Evolutionary conservation across 495 filamentous ascomycete species (phyloP), one percentile per base, ranked within the genome.

Genomic region (Darksidea phi): DNA sequence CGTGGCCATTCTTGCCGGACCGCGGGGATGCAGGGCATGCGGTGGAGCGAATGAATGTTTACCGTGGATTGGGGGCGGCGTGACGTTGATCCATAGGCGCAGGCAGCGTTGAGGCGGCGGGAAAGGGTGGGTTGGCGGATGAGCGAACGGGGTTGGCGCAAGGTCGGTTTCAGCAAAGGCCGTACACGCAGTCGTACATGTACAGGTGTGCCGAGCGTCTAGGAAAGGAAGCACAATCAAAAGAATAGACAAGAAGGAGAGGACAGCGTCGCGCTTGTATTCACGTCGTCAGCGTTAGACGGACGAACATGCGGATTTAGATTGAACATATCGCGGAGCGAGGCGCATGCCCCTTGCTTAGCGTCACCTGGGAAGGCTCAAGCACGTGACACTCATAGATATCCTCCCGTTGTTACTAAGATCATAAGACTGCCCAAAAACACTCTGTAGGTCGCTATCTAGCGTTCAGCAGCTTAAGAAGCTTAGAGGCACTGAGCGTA

Each of bases 1-100:
- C 0, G 62, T 70, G 52, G 68, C 68, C 68, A 68, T 70, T 25
- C 11, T 50, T 41, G 47, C 36, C 20, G 34, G 15, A 1, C 13
- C 3, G 53, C 36, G 23, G 26, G 28, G 43, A 11, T 23, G 59
- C 34, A 28, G 28, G n/a, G 54, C 61, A 64, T 59, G 34, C 41
- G 52, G 41, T n/a, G 36, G 42, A 50, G 17, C 46, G 20, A 34
- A 11, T 26, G 21, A 37, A 32, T 34, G 54, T 34, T 17, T n/a
- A 32, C 37, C 42, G 46, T 36, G 23, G 21, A 47, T 28, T 23
- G 21, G 38, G 46, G 13, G 34, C 24, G n/a, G 51, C 15, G 51
- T 42, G 51, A 37, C 11, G 48, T 26, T 10, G 48, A 7, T 48
- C 15, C 10, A 32, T 45, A 28, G 18, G 25, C 18, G 25, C 36